Evolutionary conservation across 768 basidiomycete species (phyloP).

Genomic region (Infundibulicybe gibba): DNA sequence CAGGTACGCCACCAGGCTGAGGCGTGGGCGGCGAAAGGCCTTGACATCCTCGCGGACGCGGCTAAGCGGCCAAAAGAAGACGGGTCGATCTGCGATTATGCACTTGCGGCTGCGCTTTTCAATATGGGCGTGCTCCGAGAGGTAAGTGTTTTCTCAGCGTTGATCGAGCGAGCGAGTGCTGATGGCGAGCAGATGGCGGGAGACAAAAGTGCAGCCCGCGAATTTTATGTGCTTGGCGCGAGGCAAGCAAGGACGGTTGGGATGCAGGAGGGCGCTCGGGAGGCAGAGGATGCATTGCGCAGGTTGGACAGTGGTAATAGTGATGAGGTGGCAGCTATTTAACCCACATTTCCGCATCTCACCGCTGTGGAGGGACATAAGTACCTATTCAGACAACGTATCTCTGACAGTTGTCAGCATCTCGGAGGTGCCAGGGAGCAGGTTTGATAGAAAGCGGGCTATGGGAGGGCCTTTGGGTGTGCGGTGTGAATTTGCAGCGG

Average conservation of each 20-base stretch:
- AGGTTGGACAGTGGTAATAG: not conserved
- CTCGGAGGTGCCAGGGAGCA: no score
- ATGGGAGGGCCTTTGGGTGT: no score
- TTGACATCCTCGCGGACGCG: conserved; percentile 25
- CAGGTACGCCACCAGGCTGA: conserved; percentile 47
- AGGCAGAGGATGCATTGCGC: conserved; percentile 24
- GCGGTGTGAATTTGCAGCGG: no score
- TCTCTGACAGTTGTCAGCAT: no score
- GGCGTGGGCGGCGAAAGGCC: conserved; percentile 55
- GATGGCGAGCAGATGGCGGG: conserved; percentile 29
- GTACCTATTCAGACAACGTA: no score
- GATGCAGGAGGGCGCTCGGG: conserved; percentile 25
- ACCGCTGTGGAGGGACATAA: no score
- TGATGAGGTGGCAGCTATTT: no score
- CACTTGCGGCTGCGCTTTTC: conserved; percentile 54
- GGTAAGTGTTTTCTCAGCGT: conserved; percentile 22
- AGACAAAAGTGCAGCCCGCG: conserved; percentile 29
- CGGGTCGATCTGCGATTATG: conserved; percentile 45
- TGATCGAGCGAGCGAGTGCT: not conserved
- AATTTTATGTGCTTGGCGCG: conserved; percentile 26
- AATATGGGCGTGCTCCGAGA: conserved; percentile 58
- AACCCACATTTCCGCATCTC: no score
- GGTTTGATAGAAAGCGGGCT: no score
- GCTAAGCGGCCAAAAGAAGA: conserved; percentile 18
- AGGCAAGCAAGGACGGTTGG: conserved; percentile 33